Evolutionary conservation across 1,139 yeast species (phyloP).

Genomic region (Saccharomyces hybrid): DNA sequence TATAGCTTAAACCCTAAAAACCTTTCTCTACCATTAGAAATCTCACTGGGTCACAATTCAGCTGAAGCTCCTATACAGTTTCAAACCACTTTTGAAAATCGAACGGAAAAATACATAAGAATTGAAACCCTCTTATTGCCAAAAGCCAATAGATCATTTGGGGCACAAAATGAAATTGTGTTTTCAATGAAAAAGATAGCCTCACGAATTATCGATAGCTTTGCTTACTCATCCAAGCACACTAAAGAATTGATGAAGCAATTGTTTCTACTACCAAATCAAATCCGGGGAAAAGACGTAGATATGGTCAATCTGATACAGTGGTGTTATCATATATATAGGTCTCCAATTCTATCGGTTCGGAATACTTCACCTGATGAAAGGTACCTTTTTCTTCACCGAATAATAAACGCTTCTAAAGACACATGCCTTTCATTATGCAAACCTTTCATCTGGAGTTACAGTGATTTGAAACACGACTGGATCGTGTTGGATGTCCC

Average conservation of each 20-base stretch:
- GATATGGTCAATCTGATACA: constrained; percentile 5
- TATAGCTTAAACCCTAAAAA: neutral
- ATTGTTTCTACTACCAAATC: neutral
- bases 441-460: neutral
- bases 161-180: neutral
- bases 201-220: neutral
- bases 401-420: constrained; percentile 6
- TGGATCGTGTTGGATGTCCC: neutral
- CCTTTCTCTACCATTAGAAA: neutral
- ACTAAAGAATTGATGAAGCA: neutral
- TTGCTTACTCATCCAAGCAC: neutral
- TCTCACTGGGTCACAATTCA: neutral
- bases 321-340: constrained; percentile 8
- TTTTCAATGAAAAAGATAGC: neutral
- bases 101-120: neutral
- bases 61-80: neutral
- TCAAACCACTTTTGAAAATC: neutral
- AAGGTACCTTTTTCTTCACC: constrained; percentile 10
- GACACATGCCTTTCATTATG: neutral
- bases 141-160: neutral
- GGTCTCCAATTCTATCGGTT: constrained; percentile 11
- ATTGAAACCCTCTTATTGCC: neutral
- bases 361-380: constrained; percentile 18
- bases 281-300: neutral
- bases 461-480: neutral